Conservation (phyloP, 352 stramenopile species). For the Globisporangium rhizosaccharum region DNA sequence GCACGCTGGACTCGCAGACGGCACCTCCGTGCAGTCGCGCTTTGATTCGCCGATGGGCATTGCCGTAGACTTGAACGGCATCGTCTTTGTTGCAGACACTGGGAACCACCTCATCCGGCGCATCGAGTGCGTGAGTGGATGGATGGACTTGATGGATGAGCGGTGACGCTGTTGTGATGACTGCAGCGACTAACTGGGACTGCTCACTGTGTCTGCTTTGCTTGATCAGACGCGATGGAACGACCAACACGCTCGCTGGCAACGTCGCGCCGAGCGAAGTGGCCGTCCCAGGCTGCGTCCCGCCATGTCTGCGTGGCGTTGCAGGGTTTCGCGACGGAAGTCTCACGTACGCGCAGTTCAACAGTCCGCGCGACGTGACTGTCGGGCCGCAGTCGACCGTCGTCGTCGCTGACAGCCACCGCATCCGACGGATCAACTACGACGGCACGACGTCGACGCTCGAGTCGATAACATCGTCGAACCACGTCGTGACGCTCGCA, state of each 20-base stretch:
- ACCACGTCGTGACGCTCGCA: constrained; percentile 90
- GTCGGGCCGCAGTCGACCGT: constrained; percentile 77
- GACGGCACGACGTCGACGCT: constrained; percentile 47
- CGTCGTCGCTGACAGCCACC: constrained; percentile 88
- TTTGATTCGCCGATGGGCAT: constrained; percentile 93
- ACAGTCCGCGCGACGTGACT: constrained; percentile 90
- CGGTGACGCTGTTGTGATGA: too few species aligned
- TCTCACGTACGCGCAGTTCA: constrained; percentile 86
- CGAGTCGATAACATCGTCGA: constrained; percentile 53
- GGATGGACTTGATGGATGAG: not conserved
- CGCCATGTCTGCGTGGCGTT: constrained; percentile 88
- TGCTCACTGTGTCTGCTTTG: not conserved
- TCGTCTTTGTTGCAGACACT: constrained; percentile 94
- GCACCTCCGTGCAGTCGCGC: constrained; percentile 53
- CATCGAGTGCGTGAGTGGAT: constrained; percentile 47
- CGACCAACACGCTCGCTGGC: constrained; percentile 61
- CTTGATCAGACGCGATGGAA: constrained; percentile 30
- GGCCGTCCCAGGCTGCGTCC: constrained; percentile 78
- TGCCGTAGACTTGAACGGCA: constrained; percentile 59
- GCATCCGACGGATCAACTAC: constrained; percentile 82
- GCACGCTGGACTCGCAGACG: constrained; percentile 88
- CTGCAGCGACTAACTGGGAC: not conserved
- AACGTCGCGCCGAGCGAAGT: constrained; percentile 51
- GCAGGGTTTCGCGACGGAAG: constrained; percentile 85
- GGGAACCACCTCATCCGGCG: constrained; percentile 93